A percentile compares a stretch with the other conserved stretches of the same genome.
phyloP scores from a whole-genome alignment of 805 yeast species.

The Scheffersomyces spartinae region DNA sequence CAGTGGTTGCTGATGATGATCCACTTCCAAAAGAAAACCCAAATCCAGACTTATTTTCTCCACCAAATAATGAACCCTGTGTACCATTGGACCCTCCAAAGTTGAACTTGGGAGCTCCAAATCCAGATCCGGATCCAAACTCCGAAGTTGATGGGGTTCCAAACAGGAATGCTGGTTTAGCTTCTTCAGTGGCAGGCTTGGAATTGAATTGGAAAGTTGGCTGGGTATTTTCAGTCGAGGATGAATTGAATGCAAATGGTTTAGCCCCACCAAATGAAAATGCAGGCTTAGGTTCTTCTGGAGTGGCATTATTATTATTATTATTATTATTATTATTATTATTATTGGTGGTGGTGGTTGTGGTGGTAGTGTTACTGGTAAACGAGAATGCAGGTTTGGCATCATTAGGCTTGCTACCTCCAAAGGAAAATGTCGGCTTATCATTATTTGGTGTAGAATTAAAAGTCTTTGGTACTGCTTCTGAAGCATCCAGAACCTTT shows the following conservation, averaged over 20 bases:
- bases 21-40: slow-evolving; percentile 2
- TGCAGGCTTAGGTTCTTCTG: slow-evolving; percentile 8
- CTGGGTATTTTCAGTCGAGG: slow-evolving; percentile 1
- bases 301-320: no score
- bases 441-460: no score
- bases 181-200: slow-evolving; percentile 5
- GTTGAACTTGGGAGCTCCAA: slow-evolving; percentile 9
- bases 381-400: slow-evolving; percentile 16
- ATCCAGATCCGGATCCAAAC: slow-evolving; percentile 11
- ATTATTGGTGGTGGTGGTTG: slow-evolving; percentile 4
- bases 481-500: no score
- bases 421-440: no score
- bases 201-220: slow-evolving; percentile 1
- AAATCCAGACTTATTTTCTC: slow-evolving; percentile 1
- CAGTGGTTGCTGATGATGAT: slow-evolving; percentile 6
- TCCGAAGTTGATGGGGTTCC: slow-evolving; percentile 7
- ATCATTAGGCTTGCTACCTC: slow-evolving; percentile 3
- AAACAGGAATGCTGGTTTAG: slow-evolving; percentile 12
- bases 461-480: no score
- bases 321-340: no score
- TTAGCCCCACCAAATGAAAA: slow-evolving; percentile 12
- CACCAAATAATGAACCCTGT: no score
- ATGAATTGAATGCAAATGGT: not conserved
- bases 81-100: slow-evolving; percentile 8
- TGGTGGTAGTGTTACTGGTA: slow-evolving; percentile 6